These are phyloP conservation scores for Poa pratensis DNA, from an alignment of 176 grass and related monocot genomes.

Conservation along the genomic window DNA sequence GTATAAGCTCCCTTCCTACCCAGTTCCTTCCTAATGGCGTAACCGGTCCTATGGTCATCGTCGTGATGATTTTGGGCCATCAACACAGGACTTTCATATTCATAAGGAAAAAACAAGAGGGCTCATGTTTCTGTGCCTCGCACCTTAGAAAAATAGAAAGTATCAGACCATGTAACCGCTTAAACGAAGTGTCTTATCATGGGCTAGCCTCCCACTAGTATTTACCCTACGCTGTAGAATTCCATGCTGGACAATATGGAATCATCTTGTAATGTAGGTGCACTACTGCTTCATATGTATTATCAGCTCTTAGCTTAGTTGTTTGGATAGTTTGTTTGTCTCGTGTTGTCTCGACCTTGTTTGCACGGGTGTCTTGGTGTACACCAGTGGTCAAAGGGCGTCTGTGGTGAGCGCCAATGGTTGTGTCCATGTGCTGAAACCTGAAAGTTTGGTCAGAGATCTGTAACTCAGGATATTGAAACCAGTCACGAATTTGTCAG, in stretches of 20 bases:
- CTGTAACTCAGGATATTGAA: too few relatives aligned
- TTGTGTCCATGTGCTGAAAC: too few relatives aligned
- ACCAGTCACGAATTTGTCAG: too few relatives aligned
- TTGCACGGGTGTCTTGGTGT: background rate
- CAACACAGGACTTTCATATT: background rate
- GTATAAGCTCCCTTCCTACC: background rate
- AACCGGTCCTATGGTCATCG: background rate
- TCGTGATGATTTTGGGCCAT: background rate
- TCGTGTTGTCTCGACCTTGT: background rate
- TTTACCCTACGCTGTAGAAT: background rate
- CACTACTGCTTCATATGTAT: background rate
- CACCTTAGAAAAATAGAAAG: background rate
- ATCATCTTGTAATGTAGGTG: background rate
- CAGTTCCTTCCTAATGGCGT: background rate
- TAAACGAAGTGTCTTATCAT: background rate
- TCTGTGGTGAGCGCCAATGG: too few relatives aligned
- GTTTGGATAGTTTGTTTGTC: background rate
- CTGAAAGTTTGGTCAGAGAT: too few relatives aligned
- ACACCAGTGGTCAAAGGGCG: too few relatives aligned
- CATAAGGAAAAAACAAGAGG: background rate
- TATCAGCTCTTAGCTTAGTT: background rate
- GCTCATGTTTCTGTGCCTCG: background rate
- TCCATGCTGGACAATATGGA: constrained; percentile 8
- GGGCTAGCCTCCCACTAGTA: background rate
- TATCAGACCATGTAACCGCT: background rate